These are phyloP conservation scores for Lentinula sp. DNA, from an alignment of 768 basidiomycete genomes.

Conservation along the genomic window DNA sequence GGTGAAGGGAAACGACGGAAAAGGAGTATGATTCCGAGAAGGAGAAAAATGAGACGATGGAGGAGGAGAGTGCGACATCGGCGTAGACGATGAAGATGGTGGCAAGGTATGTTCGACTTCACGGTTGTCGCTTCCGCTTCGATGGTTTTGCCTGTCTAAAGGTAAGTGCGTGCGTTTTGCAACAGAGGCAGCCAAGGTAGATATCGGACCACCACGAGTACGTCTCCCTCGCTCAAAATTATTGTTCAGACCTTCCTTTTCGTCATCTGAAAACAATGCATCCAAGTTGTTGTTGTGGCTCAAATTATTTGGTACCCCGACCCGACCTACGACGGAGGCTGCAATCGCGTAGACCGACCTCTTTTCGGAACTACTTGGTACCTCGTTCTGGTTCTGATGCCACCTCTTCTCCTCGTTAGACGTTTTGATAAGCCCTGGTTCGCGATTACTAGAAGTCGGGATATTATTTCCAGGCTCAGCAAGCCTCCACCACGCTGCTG, in stretches of 20 bases:
- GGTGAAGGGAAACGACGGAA: not conserved
- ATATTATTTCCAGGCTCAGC: not conserved
- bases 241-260: not conserved
- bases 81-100: not conserved
- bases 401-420: not conserved
- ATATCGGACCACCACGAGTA: not conserved
- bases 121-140: not conserved
- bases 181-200: not conserved
- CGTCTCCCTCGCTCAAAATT: not conserved
- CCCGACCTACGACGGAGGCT: not conserved
- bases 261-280: not conserved
- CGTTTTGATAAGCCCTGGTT: not conserved
- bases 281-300: not conserved
- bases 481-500: constrained; percentile 1
- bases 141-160: not conserved
- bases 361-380: not conserved
- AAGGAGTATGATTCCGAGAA: not conserved
- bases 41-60: not conserved
- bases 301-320: not conserved
- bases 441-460: not conserved
- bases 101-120: not conserved
- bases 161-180: not conserved
- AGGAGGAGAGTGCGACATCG: not conserved
- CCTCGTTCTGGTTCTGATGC: not conserved
- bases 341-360: not conserved